Base-by-base conservation (phyloP, 257 asterid species). In the Penstemon eatonii region DNA sequence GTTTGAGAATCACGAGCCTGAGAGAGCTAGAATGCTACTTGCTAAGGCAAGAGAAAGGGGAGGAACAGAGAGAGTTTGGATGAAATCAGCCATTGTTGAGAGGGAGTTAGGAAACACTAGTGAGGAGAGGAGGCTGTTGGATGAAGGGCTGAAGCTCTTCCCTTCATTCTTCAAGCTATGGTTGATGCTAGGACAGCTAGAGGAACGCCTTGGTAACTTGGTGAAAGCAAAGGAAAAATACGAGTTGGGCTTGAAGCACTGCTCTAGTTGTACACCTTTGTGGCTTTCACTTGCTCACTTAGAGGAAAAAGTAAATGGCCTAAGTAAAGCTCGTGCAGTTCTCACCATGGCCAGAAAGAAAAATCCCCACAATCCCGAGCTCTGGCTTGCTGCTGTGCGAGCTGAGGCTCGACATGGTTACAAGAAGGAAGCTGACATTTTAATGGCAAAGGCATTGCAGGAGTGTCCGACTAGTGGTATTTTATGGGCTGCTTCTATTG, bases 31-130 rank as follows among this genome's bases (percentile, higher is more conserved):
- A 65, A 83, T 83, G 85, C 88, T 92, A 75, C 95, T 92, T 73
- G 96, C 95, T 15, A 89, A 92, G 81, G 98, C 96, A 4, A 81
- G 98, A 75, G 96, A 87, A 78, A 86, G 85, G 75, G 96, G 96
- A 67, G 95, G 96, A 47, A 82, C 93, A 4, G 96, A 86, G 75
- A 86, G 96, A 42, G 98, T 92, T n/a, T 92, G 98, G 98, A 89
- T 92, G 98, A 92, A 92, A 75, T 92, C 98, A 0, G 95, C 96
- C 4, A 92, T 92, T 52, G 96, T 89, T 13, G 96, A 92, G 87
- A 84, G 98, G 73, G 98, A 92, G 67, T 57, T 92, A 50, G 96
- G 96, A 1, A 87, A 92, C 77, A 76, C 74, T 13, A 87, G 73
- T 3, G 94, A 87, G 71, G 98, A 92, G 81, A 89, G 94, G 70